Conservation (phyloP, 345 rosid species). For the Theobroma cacao region DNA sequence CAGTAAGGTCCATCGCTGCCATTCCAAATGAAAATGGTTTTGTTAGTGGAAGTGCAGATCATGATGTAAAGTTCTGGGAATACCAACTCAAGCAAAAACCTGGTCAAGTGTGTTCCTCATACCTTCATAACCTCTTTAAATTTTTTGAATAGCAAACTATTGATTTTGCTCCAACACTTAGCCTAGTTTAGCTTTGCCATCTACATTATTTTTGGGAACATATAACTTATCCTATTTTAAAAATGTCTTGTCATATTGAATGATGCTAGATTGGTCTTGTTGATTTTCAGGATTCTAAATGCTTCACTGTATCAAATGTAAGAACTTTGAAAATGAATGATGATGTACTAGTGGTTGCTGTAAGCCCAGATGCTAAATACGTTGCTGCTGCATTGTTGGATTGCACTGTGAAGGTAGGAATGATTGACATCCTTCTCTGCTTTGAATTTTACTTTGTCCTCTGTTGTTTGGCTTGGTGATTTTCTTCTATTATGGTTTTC, state of each 20-base stretch:
- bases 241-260: not conserved
- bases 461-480: not conserved
- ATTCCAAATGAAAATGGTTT: constrained; percentile 81
- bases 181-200: not conserved
- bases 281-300: constrained; percentile 62
- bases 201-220: not conserved
- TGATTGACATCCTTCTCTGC: not conserved
- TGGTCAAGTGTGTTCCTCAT: constrained; percentile 51
- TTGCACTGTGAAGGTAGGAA: constrained; percentile 85
- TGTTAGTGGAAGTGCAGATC: constrained; percentile 96
- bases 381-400: constrained; percentile 91
- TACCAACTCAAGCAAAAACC: constrained; percentile 62
- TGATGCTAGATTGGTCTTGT: constrained; percentile 18
- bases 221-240: not conserved
- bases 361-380: constrained; percentile 87
- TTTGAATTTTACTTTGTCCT: not conserved
- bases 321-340: constrained; percentile 91
- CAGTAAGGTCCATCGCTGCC: constrained; percentile 64
- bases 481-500: not conserved
- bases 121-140: constrained; percentile 1
- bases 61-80: constrained; percentile 91
- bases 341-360: constrained; percentile 80
- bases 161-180: not conserved
- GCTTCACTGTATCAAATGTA: constrained; percentile 58
- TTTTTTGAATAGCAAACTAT: not conserved